Conservation (phyloP, 1,139 yeast species). For the Oligophagozyma castellii region DNA sequence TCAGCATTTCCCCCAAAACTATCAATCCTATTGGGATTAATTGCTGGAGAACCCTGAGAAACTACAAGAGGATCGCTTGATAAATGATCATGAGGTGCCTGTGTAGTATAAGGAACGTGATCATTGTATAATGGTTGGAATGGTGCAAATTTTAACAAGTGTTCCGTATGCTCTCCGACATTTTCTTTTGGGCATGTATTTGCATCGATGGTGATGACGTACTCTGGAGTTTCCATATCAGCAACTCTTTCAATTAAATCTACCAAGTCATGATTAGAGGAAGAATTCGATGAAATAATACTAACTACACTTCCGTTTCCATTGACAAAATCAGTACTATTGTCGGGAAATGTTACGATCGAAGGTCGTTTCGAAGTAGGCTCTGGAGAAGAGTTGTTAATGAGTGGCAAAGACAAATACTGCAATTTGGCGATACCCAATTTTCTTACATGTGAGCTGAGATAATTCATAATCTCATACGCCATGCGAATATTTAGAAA, state of each 20-base stretch:
- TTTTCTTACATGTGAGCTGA: slow-evolving; percentile 33
- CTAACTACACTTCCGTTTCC: slow-evolving; percentile 1
- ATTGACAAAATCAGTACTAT: not conserved
- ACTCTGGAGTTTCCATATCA: slow-evolving; percentile 1
- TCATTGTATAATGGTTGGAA: not conserved
- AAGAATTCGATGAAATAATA: slow-evolving; percentile 1
- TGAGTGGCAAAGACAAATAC: slow-evolving; percentile 32
- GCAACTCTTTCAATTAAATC: not conserved
- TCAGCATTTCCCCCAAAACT: not conserved
- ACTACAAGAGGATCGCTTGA: not conserved
- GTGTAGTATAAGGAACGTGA: not conserved
- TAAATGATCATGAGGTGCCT: not conserved
- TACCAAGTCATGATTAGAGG: not conserved
- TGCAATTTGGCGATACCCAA: slow-evolving; percentile 42
- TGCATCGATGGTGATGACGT: not conserved
- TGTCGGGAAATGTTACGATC: slow-evolving; percentile 4
- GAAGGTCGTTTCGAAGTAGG: slow-evolving; percentile 15
- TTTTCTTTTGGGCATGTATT: no score
- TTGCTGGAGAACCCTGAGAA: not conserved
- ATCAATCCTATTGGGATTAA: not conserved
- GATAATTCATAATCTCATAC: slow-evolving; percentile 60
- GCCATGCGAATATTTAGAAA: slow-evolving; percentile 76
- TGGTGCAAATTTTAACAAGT: slow-evolving; percentile 6
- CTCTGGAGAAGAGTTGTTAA: not conserved
- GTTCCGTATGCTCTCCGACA: slow-evolving; percentile 9